Evolutionary conservation across 176 grass and related monocot species (phyloP), one percentile per base, ranked within the genome.

Genomic region (Eragrostis nindensis): DNA sequence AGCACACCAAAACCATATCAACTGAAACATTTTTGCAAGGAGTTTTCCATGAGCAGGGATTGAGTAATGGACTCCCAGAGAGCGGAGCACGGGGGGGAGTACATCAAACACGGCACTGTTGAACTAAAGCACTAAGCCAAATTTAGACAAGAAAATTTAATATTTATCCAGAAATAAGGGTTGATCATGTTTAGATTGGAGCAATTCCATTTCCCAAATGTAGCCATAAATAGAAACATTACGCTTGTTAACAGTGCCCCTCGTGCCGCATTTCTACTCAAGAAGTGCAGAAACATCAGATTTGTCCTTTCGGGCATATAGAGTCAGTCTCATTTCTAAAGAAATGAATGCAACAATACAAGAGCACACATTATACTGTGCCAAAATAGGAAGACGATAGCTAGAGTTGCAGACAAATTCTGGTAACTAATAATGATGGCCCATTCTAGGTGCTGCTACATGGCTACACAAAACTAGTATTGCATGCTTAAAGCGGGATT

Each of bases 121-220:
- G 57, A 61, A 61, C 21, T 24, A 59, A 9, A 3, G 10, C 57
- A 59, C 9, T 57, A 8, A 40, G 30, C 9, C 61, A 49, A 61
- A 29, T 21, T 19, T 6, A 7, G 12, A 18, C 7, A 11, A n/a
- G 4, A 21, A 85, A 52, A 44, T 21, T 64, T 71, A 54, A 62
- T 70, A 25, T 30, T 64, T 39, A 73, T 55, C 14, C 45, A 74
- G 22, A 54, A 78, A 61, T 3, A 85, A 44, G 11, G 5, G 75
- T 56, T 55, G 38, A 63, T 1, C 4, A 4, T 44, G 2, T 56
- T 71, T 30, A 40, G 15, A 15, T n/a, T 32, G 10, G 8, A n/a
- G 11, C 9, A 45, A 63, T 63, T 32, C 43, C 44, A 22, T 49
- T 64, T 70, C 54, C 13, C 9, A 62, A 69, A 27, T 4, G 44